Percentiles rank a stretch among this genome's conserved stretches.
Evolutionary conservation across 2,329 filamentous ascomycete species (phyloP).

Genomic region (Aureobasidium zeae): DNA sequence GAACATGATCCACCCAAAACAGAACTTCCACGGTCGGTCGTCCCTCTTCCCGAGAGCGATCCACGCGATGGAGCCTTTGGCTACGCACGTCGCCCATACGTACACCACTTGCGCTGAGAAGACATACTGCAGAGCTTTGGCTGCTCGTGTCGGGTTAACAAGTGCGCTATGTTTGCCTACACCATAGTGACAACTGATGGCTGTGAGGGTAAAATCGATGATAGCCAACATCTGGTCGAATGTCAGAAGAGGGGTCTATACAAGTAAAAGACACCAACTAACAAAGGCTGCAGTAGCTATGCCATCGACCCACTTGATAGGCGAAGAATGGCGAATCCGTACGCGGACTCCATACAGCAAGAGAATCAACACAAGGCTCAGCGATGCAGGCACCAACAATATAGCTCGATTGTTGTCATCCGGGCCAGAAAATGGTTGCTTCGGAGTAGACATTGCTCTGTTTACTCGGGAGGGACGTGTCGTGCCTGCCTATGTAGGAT

Average conservation of each 20-base stretch:
- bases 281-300: conserved; percentile 9
- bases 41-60: neutral
- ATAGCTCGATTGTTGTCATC: neutral
- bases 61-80: conserved; percentile 8
- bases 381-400: conserved; percentile 1
- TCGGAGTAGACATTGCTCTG: too few species aligned
- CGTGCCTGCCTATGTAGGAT: too few species aligned
- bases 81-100: conserved; percentile 6
- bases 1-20: conserved; percentile 5
- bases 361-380: neutral
- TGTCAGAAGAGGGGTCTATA: neutral
- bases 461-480: too few species aligned
- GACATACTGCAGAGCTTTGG: neutral
- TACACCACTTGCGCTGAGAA: neutral
- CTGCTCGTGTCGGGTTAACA: neutral
- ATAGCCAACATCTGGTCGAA: neutral
- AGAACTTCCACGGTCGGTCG: neutral
- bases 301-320: conserved; percentile 5
- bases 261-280: neutral
- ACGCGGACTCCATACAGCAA: conserved; percentile 4
- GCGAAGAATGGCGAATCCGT: neutral
- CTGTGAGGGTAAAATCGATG: neutral
- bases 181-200: conserved; percentile 11
- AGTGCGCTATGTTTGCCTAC: conserved; percentile 2
- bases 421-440: neutral